These are phyloP conservation scores for Sporothrix luriei DNA, from an alignment of 2,329 filamentous ascomycete genomes.

Conservation along the genomic window DNA sequence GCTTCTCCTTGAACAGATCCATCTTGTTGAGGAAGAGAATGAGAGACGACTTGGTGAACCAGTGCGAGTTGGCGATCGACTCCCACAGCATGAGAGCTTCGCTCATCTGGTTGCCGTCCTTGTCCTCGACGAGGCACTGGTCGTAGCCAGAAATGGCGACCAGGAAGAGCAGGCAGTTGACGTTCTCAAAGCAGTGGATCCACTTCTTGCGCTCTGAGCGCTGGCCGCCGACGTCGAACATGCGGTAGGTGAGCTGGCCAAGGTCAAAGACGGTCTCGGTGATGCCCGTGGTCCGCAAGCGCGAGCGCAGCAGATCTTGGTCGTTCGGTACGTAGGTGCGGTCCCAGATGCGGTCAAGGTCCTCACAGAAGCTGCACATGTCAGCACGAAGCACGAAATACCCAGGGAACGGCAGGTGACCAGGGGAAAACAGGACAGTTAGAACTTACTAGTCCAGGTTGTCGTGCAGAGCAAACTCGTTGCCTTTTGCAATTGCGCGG, in stretches of 20 bases:
- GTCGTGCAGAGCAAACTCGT: slow-evolving; percentile 95
- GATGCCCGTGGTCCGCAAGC: slow-evolving; percentile 90
- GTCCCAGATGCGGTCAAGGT: slow-evolving; percentile 73
- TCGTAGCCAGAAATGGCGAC: slow-evolving; percentile 96
- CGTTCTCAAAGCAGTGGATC: slow-evolving; percentile 96
- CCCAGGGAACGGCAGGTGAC: neutral
- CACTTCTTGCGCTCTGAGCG: slow-evolving; percentile 94
- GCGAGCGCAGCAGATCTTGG: slow-evolving; percentile 89
- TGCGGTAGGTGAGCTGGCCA: slow-evolving; percentile 88
- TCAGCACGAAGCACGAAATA: neutral
- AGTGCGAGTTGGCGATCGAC: slow-evolving; percentile 81
- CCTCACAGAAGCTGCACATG: slow-evolving; percentile 72
- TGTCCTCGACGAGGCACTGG: slow-evolving; percentile 93
- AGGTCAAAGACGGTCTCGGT: slow-evolving; percentile 94
- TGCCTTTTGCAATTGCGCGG: slow-evolving; percentile 85
- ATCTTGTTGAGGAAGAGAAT: slow-evolving; percentile 89
- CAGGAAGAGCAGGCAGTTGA: slow-evolving; percentile 88
- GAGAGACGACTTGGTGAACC: slow-evolving; percentile 79
- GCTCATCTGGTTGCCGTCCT: slow-evolving; percentile 94
- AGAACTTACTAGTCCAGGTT: slow-evolving; percentile 82
- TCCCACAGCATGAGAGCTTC: slow-evolving; percentile 86
- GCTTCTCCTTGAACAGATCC: slow-evolving; percentile 79
- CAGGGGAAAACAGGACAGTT: slow-evolving; percentile 35
- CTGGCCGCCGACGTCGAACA: slow-evolving; percentile 95
- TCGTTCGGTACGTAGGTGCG: slow-evolving; percentile 85